A percentile compares a stretch with the other conserved stretches of the same genome.
Evolutionary conservation across 1,284 basidiomycete species (phyloP).

Genomic region (Ustilago bromivora): DNA sequence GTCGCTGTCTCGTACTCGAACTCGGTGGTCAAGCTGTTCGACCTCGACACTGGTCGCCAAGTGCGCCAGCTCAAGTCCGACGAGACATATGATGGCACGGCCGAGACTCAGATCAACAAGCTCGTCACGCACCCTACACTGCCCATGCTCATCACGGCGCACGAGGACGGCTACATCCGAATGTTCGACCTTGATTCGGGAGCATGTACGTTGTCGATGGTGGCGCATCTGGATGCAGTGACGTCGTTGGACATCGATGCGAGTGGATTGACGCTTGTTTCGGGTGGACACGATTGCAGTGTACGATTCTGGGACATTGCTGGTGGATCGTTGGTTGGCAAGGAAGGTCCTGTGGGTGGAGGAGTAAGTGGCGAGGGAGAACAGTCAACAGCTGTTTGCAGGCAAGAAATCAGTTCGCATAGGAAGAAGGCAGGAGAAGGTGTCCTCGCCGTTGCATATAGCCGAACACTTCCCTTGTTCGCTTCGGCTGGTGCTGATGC

Average conservation of each 20-base stretch:
- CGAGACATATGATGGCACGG: constrained; percentile 74
- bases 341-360: constrained; percentile 15
- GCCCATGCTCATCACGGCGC: constrained; percentile 86
- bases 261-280: constrained; percentile 85
- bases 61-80: constrained; percentile 78
- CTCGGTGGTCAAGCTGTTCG: constrained; percentile 88
- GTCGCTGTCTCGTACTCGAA: constrained; percentile 86
- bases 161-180: constrained; percentile 92
- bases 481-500: constrained; percentile 94
- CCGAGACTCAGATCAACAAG: constrained; percentile 85
- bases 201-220: constrained; percentile 85
- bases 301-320: constrained; percentile 94
- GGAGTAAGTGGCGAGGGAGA: constrained; percentile 2
- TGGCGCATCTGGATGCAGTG: constrained; percentile 89
- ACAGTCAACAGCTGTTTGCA: constrained; percentile 73
- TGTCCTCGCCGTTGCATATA: constrained; percentile 86
- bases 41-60: constrained; percentile 86
- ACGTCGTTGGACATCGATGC: constrained; percentile 90
- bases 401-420: constrained; percentile 85
- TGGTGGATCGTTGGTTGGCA: constrained; percentile 63
- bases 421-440: constrained; percentile 90
- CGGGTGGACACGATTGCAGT: constrained; percentile 92
- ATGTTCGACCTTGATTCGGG: constrained; percentile 87
- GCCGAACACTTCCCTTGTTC: constrained; percentile 85
- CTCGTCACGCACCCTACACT: constrained; percentile 91